Percentiles rank a stretch among this genome's conserved stretches.
phyloP scores from a whole-genome alignment of 176 grass and related monocot species.

The Melocanna baccifera region DNA sequence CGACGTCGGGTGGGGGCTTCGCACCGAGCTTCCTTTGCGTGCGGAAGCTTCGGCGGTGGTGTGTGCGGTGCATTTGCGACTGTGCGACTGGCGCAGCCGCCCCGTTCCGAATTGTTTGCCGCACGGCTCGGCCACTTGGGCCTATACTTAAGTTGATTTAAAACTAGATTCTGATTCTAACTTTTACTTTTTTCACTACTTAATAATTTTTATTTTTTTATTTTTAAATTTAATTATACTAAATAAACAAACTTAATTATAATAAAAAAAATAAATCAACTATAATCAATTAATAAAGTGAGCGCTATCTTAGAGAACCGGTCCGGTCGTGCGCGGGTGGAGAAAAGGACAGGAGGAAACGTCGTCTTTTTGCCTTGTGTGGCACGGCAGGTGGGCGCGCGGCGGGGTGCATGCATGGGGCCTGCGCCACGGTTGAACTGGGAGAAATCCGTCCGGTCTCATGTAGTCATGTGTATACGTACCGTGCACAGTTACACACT shows the following conservation, averaged over 20 bases:
- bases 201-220: too few relatives aligned
- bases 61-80: background rate
- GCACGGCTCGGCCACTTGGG: background rate
- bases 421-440: background rate
- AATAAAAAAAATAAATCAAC: too few relatives aligned
- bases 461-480: too few relatives aligned
- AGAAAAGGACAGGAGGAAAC: background rate
- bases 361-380: background rate
- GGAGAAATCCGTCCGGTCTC: background rate
- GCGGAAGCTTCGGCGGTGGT: constrained; percentile 39
- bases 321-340: too few relatives aligned
- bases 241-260: too few relatives aligned
- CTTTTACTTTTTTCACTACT: too few relatives aligned
- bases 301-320: too few relatives aligned
- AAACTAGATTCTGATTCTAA: too few relatives aligned
- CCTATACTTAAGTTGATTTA: too few relatives aligned
- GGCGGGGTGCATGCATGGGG: background rate
- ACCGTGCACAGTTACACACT: too few relatives aligned
- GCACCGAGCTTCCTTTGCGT: constrained; percentile 35
- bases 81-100: background rate
- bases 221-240: too few relatives aligned
- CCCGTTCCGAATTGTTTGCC: background rate
- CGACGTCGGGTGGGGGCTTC: constrained; percentile 24
- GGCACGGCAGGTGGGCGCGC: background rate
- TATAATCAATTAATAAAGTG: too few relatives aligned